Evolutionary conservation across 116 monocot genomes (phyloP).

Genomic region (Iris pallida): DNA sequence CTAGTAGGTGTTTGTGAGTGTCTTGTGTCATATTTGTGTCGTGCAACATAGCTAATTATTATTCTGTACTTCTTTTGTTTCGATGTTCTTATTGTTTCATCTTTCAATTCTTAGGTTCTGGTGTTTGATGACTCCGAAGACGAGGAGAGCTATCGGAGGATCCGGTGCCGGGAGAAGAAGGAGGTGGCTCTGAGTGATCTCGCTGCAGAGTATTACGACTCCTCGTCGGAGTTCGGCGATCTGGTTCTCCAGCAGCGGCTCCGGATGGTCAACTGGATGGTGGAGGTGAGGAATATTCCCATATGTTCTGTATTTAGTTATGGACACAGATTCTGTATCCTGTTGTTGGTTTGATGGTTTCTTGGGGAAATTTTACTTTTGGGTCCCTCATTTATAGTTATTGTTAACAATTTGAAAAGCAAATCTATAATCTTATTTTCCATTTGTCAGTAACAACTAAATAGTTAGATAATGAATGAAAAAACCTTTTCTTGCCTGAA

Average conservation of each 20-base stretch:
- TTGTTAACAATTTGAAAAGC: no score
- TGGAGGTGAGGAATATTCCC: slow-evolving; percentile 49
- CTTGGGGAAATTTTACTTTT: background rate
- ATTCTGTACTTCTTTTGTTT: background rate
- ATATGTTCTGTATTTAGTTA: background rate
- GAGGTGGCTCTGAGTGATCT: slow-evolving; percentile 34
- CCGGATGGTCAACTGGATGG: slow-evolving; percentile 82
- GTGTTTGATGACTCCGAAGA: slow-evolving; percentile 62
- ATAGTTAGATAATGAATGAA: no score
- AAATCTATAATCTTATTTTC: no score
- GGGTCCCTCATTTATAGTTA: no score
- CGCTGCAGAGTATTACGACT: slow-evolving; percentile 25
- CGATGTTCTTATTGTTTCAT: background rate
- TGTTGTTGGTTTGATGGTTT: slow-evolving; percentile 1
- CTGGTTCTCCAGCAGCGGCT: slow-evolving; percentile 58
- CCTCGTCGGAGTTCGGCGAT: slow-evolving; percentile 27
- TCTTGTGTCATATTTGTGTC: no score
- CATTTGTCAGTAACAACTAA: no score
- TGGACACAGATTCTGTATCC: background rate
- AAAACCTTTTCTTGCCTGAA: no score
- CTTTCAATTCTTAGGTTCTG: slow-evolving; percentile 28
- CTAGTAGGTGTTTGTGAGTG: no score
- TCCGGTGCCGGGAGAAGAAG: slow-evolving; percentile 65
- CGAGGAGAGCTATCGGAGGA: slow-evolving; percentile 73
- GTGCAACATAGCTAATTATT: background rate